Evolutionary conservation across 352 stramenopile genomes (phyloP).

Genomic region (Phytopythium vexans): DNA sequence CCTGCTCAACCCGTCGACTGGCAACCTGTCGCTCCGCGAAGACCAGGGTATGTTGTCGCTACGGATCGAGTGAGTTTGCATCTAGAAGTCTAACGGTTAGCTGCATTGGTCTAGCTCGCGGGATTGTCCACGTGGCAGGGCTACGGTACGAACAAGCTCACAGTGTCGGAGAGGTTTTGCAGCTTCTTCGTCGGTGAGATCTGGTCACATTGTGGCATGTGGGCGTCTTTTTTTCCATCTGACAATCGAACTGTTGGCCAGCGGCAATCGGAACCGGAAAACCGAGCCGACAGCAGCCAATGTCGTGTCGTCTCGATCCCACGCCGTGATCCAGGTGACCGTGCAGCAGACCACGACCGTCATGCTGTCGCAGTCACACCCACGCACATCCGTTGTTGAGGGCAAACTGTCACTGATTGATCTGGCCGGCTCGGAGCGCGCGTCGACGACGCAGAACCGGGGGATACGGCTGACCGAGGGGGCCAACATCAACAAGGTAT

Average conservation of each 20-base stretch:
- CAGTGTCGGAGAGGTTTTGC: no score
- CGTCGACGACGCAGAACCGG: conserved; percentile 75
- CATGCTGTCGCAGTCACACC: conserved; percentile 21
- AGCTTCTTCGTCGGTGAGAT: no score
- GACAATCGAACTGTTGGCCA: conserved; percentile 9
- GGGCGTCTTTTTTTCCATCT: no score
- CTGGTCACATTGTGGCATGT: no score
- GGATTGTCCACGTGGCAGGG: no score
- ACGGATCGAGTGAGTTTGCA: no score
- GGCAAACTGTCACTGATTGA: conserved; percentile 83
- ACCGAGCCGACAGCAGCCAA: conserved; percentile 80
- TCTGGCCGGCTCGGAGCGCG: conserved; percentile 77
- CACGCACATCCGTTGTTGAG: no score
- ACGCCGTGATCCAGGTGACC: conserved; percentile 79
- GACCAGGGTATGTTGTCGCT: no score
- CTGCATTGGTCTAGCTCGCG: no score
- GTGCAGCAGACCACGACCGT: conserved; percentile 57
- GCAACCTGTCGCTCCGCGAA: no score
- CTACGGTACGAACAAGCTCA: no score
- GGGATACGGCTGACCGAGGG: conserved; percentile 56
- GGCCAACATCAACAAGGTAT: conserved; percentile 63
- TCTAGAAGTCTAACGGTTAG: no score
- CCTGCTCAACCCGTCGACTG: conserved; percentile 41
- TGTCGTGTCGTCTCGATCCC: conserved; percentile 74
- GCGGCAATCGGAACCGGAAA: conserved; percentile 50